These are phyloP conservation scores for Heterobasidion occidentale DNA, from an alignment of 1,284 basidiomycete species.

Conservation along the genomic window DNA sequence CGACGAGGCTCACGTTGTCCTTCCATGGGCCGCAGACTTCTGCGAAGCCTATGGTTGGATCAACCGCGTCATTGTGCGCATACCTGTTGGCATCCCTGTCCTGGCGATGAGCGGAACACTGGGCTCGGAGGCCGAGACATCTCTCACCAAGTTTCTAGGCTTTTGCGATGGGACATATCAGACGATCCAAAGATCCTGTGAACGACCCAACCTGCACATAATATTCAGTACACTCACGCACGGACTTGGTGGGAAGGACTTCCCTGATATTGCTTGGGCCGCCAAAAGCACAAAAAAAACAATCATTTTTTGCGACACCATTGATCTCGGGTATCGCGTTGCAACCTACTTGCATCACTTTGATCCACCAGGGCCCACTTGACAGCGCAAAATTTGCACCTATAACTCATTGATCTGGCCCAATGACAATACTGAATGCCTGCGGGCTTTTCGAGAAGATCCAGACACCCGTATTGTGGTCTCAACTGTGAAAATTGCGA, in stretches of 20 bases:
- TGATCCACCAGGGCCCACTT: background rate
- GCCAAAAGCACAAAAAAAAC: background rate
- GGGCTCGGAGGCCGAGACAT: background rate
- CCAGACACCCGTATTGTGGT: conserved; percentile 12
- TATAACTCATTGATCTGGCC: background rate
- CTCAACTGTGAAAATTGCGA: conserved; percentile 17
- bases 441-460: conserved; percentile 14
- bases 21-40: background rate
- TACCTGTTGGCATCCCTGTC: background rate
- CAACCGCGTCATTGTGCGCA: background rate
- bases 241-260: background rate
- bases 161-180: background rate
- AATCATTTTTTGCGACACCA: background rate
- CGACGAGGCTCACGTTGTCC: conserved; percentile 4
- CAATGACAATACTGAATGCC: conserved; percentile 9
- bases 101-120: background rate
- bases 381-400: background rate
- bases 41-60: background rate
- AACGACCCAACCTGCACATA: background rate
- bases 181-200: background rate
- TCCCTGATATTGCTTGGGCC: conserved; percentile 1
- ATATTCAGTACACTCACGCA: background rate
- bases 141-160: background rate
- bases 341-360: background rate
- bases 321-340: background rate